A percentile compares a stretch with the other conserved stretches of the same genome.
Evolutionary conservation across 2,329 filamentous ascomycete genomes (phyloP).

Genomic region (Phyllosticta capitalensis): DNA sequence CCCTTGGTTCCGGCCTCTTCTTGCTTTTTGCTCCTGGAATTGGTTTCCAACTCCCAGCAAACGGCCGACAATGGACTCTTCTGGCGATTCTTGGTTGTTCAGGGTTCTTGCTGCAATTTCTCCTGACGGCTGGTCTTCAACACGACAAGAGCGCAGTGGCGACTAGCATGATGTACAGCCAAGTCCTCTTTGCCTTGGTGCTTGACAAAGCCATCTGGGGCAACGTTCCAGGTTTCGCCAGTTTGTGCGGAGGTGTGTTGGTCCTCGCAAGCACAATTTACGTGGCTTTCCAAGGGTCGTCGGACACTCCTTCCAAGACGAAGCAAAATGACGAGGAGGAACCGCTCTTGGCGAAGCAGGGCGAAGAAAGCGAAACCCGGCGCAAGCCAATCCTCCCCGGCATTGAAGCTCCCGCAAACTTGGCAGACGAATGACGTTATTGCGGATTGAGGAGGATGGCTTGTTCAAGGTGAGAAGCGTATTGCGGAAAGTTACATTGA

Average conservation of each 20-base stretch:
- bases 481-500: neutral
- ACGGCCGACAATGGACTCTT: slow-evolving; percentile 52
- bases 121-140: slow-evolving; percentile 64
- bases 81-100: slow-evolving; percentile 57
- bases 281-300: slow-evolving; percentile 11
- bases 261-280: slow-evolving; percentile 21
- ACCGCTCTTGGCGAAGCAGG: neutral
- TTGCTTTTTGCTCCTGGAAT: slow-evolving; percentile 47
- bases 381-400: neutral
- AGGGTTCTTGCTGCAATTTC: slow-evolving; percentile 72
- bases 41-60: slow-evolving; percentile 45
- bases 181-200: slow-evolving; percentile 55
- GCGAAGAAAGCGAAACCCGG: neutral
- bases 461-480: neutral
- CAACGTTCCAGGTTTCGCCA: slow-evolving; percentile 20
- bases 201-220: slow-evolving; percentile 51
- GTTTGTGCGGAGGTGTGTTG: slow-evolving; percentile 17
- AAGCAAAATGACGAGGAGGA: neutral
- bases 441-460: neutral
- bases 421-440: neutral
- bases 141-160: slow-evolving; percentile 54
- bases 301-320: neutral
- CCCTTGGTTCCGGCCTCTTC: slow-evolving; percentile 51
- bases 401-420: neutral
- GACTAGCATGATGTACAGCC: slow-evolving; percentile 55